phyloP scores from a whole-genome alignment of 192 early-diverging fungal species.

The Rhizophagus sp. region DNA sequence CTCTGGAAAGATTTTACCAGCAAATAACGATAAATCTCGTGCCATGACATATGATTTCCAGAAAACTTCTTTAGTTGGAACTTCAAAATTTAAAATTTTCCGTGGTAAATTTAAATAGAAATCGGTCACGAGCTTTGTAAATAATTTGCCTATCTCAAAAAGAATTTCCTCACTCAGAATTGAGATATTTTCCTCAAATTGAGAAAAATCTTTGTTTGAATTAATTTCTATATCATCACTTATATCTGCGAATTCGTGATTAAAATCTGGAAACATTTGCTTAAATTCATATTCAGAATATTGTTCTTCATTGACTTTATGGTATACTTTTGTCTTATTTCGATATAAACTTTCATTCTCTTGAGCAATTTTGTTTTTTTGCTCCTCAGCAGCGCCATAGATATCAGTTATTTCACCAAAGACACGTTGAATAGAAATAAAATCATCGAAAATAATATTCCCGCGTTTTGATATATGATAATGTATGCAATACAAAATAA shows the following conservation, averaged over 20 bases:
- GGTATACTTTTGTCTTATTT: conserved; percentile 51
- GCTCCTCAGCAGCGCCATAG: conserved; percentile 65
- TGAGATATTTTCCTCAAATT: conserved; percentile 43
- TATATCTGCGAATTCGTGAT: conserved; percentile 75
- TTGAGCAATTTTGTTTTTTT: conserved; percentile 46
- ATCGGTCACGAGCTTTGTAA: conserved; percentile 40
- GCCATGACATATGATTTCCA: conserved; percentile 49
- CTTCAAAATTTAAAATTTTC: neutral
- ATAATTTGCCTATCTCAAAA: conserved; percentile 53
- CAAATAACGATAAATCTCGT: conserved; percentile 43
- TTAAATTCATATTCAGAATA: conserved; percentile 70
- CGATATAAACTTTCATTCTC: conserved; percentile 60
- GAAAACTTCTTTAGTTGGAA: neutral
- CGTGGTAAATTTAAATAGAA: neutral
- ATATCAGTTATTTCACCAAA: conserved; percentile 59
- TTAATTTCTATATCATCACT: conserved; percentile 48
- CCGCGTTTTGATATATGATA: conserved; percentile 43
- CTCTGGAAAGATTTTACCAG: conserved; percentile 48
- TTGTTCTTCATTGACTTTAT: conserved; percentile 55
- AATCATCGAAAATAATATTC: conserved; percentile 39
- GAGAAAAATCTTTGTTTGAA: conserved; percentile 33
- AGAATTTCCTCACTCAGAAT: conserved; percentile 49
- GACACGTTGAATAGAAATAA: conserved; percentile 49
- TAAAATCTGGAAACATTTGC: conserved; percentile 85
- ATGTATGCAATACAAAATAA: conserved; percentile 46